Evolutionary conservation across 176 grass and related monocot genomes (phyloP).

Genomic region (Aegilops sharonensis): DNA sequence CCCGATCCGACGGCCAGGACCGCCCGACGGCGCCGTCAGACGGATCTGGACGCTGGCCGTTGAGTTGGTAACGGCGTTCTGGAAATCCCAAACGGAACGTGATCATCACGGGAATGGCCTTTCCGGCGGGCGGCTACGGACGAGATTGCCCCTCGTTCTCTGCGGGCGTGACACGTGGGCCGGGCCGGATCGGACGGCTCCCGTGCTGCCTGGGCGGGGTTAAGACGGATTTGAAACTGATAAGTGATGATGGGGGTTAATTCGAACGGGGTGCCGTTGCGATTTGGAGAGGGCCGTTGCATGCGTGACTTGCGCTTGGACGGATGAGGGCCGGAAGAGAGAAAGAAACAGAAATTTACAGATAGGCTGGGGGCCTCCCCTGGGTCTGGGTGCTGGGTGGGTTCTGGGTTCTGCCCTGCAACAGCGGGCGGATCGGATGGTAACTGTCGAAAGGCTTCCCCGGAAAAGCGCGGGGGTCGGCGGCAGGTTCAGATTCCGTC

Average conservation of each 20-base stretch:
- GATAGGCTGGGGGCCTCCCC: not conserved
- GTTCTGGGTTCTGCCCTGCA: too few species aligned
- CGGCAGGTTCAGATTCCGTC: not conserved
- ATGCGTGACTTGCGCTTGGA: not conserved
- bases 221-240: not conserved
- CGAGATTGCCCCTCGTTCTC: not conserved
- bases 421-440: not conserved
- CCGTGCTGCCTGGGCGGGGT: not conserved
- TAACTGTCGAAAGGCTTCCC: not conserved
- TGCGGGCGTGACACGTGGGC: not conserved
- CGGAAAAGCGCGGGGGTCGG: not conserved
- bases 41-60: constrained; percentile 2
- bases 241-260: not conserved
- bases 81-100: not conserved
- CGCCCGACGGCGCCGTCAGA: constrained; percentile 31
- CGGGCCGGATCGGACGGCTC: not conserved
- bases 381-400: too few species aligned
- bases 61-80: not conserved
- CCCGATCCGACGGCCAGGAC: constrained; percentile 36
- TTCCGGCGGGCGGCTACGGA: not conserved
- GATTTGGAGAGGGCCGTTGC: too few species aligned
- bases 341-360: not conserved
- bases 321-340: not conserved
- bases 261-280: not conserved
- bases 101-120: not conserved